Conservation (phyloP, 2,329 filamentous ascomycete species). For the Neophaeococcomyces aloes region DNA sequence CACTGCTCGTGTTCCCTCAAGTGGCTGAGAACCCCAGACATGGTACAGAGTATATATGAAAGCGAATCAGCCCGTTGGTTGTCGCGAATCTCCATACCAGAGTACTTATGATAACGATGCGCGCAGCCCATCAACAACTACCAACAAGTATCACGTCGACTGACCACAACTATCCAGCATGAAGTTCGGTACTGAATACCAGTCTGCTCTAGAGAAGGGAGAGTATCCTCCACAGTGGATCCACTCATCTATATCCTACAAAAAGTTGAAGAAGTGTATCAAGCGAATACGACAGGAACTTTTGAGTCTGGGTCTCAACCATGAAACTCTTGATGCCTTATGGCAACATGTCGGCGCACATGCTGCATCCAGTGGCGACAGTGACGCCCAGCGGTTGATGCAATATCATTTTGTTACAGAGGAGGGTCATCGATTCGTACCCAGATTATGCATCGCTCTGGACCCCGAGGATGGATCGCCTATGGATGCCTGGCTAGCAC, state of each 20-base stretch:
- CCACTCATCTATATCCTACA: constrained; percentile 68
- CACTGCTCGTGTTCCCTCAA: too few species aligned
- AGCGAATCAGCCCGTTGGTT: neutral
- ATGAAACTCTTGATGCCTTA: constrained; percentile 57
- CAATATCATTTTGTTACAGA: constrained; percentile 46
- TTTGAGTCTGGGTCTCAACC: constrained; percentile 58
- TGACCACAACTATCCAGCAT: constrained; percentile 37
- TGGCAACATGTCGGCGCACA: constrained; percentile 42
- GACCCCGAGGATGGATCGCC: constrained; percentile 56
- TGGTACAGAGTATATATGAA: too few species aligned
- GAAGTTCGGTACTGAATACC: constrained; percentile 80
- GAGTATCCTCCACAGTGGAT: constrained; percentile 64
- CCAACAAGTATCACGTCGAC: neutral
- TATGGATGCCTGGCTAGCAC: constrained; percentile 57
- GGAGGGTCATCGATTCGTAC: constrained; percentile 43
- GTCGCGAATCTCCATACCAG: neutral
- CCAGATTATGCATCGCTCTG: constrained; percentile 60
- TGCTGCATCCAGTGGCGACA: neutral
- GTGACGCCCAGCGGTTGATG: constrained; percentile 27
- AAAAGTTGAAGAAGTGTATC: constrained; percentile 78
- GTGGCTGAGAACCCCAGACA: too few species aligned
- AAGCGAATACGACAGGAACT: constrained; percentile 69
- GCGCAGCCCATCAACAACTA: neutral
- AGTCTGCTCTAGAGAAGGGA: constrained; percentile 57
- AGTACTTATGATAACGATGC: neutral